Percentiles rank a stretch among this genome's conserved stretches.
phyloP scores from a whole-genome alignment of 441 rosid species.

The Populus trichocarpa region DNA sequence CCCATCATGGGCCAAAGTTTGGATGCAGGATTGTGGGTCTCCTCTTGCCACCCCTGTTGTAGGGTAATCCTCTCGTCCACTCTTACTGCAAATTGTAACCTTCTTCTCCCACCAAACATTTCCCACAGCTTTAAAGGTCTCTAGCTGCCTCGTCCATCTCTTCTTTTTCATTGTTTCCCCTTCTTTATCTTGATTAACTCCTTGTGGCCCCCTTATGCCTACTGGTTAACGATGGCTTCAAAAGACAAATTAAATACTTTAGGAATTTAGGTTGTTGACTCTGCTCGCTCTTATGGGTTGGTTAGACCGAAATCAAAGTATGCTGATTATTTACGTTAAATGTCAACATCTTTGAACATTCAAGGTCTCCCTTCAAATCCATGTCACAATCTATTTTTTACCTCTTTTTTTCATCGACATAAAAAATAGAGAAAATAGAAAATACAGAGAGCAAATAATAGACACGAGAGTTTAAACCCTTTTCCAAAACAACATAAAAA shows the following conservation, averaged over 20 bases:
- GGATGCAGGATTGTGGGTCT: constrained; percentile 29
- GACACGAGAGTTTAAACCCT: background rate
- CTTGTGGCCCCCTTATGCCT: background rate
- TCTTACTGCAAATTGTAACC: background rate
- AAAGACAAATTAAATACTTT: no score
- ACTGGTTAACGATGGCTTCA: background rate
- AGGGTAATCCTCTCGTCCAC: background rate
- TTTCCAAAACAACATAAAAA: background rate
- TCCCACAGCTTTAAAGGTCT: background rate
- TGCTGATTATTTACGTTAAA: background rate
- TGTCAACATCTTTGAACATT: background rate
- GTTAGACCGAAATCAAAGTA: background rate
- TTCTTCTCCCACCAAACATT: background rate
- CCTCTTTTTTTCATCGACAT: background rate
- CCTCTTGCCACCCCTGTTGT: background rate
- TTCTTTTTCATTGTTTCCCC: background rate
- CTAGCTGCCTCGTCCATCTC: background rate
- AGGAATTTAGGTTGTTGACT: background rate
- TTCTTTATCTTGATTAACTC: background rate
- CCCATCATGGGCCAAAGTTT: constrained; percentile 31
- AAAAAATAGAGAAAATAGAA: background rate
- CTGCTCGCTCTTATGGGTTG: background rate
- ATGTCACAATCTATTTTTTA: background rate
- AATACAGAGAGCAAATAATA: background rate
- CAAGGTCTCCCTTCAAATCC: background rate